These are phyloP conservation scores for Proteromonas lacertae DNA, from an alignment of 352 stramenopile species.

Conservation along the genomic window DNA sequence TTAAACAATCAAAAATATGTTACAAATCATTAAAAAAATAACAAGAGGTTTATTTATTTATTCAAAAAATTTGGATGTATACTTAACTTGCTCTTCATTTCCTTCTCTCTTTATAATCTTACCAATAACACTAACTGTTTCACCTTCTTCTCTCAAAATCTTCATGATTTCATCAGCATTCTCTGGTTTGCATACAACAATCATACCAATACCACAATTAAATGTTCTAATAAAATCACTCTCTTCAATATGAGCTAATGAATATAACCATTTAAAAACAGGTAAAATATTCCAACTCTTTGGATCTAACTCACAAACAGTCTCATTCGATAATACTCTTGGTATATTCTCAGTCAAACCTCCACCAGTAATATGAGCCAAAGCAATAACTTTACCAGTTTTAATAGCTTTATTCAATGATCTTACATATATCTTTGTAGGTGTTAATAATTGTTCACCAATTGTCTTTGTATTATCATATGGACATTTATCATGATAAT, in stretches of 20 bases:
- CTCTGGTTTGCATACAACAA: conserved; percentile 57
- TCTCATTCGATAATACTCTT: conserved; percentile 51
- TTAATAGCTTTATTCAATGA: conserved; percentile 21
- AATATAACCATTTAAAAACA: conserved; percentile 88
- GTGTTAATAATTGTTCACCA: conserved; percentile 63
- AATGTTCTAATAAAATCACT: conserved; percentile 81
- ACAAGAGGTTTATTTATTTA: no score
- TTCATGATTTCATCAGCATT: conserved; percentile 43
- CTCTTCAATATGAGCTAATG: conserved; percentile 36
- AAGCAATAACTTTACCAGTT: conserved; percentile 36
- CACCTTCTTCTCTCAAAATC: conserved; percentile 31
- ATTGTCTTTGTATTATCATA: conserved; percentile 39
- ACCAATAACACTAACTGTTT: conserved; percentile 13
- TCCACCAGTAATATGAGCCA: conserved; percentile 91
- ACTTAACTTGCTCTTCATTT: no score
- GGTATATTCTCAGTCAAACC: conserved; percentile 90
- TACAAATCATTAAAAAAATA: no score
- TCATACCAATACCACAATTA: conserved; percentile 94
- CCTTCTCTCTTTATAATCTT: no score
- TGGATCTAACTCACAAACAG: conserved; percentile 55
- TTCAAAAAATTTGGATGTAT: no score
- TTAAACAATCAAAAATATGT: no score
- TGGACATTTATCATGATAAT: conserved; percentile 19
- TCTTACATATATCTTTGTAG: conserved; percentile 90
- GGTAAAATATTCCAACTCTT: conserved; percentile 45